These are phyloP conservation scores for Xanthoconium purpureum DNA, from an alignment of 768 basidiomycete genomes.

Conservation along the genomic window DNA sequence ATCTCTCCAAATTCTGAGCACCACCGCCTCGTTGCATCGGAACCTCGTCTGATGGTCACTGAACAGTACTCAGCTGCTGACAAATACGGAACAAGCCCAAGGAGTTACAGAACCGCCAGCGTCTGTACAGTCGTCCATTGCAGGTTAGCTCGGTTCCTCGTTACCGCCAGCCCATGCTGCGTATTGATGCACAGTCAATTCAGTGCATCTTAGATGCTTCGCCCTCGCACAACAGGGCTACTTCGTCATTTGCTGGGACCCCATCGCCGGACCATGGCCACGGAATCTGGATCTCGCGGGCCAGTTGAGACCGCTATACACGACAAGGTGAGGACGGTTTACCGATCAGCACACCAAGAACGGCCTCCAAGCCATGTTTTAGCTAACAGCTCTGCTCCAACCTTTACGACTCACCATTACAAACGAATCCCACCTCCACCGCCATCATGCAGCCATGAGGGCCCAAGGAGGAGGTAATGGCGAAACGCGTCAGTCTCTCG, in stretches of 20 bases:
- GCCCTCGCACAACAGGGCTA: conserved; percentile 18
- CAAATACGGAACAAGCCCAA: conserved; percentile 1
- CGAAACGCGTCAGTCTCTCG: conserved; percentile 71
- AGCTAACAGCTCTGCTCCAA: conserved; percentile 62
- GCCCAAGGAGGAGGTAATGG: conserved; percentile 61
- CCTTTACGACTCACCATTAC: conserved; percentile 64
- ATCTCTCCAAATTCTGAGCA: background rate
- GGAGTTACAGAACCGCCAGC: background rate
- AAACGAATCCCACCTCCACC: conserved; percentile 84
- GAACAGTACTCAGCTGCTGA: conserved; percentile 11
- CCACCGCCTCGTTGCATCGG: conserved; percentile 18
- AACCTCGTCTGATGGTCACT: conserved; percentile 6
- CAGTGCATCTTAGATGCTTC: conserved; percentile 26
- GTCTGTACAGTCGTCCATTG: background rate
- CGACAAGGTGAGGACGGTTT: conserved; percentile 45
- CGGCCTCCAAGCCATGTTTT: conserved; percentile 21
- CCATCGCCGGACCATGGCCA: conserved; percentile 27
- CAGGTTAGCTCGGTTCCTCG: conserved; percentile 11
- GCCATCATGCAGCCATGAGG: conserved; percentile 81
- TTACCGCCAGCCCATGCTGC: conserved; percentile 13
- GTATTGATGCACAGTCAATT: conserved; percentile 19
- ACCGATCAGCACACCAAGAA: conserved; percentile 23
- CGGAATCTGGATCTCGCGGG: conserved; percentile 35
- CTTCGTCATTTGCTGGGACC: conserved; percentile 19
- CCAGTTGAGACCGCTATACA: conserved; percentile 60